phyloP scores from a whole-genome alignment of 345 rosid species.

The Lepidium aucheri region DNA sequence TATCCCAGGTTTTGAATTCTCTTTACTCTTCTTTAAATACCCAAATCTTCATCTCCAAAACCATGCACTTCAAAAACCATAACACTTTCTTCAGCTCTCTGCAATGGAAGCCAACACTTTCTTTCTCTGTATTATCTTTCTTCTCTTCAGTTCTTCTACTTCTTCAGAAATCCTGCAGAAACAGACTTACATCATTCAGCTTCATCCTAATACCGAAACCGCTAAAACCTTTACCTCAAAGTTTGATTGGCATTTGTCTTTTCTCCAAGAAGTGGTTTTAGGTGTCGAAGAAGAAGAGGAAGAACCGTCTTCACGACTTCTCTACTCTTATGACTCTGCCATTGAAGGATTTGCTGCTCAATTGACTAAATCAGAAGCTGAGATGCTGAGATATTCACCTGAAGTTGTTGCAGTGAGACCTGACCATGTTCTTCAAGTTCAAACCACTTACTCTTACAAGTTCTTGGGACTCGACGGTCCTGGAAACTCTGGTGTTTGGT shows the following conservation, averaged over 20 bases:
- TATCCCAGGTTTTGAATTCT: constrained; percentile 31
- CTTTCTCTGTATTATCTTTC: constrained; percentile 21
- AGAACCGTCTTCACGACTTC: constrained; percentile 58
- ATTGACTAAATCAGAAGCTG: constrained; percentile 47
- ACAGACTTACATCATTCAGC: constrained; percentile 78
- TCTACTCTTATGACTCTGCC: constrained; percentile 79
- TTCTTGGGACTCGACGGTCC: constrained; percentile 61
- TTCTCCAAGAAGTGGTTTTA: constrained; percentile 42
- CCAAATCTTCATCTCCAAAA: constrained; percentile 21
- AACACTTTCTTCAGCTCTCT: constrained; percentile 4
- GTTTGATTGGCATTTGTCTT: constrained; percentile 63
- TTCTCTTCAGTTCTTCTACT: constrained; percentile 26
- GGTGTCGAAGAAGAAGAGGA: constrained; percentile 19
- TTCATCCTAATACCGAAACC: constrained; percentile 49
- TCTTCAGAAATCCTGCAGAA: constrained; percentile 19
- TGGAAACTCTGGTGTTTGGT: constrained; percentile 46
- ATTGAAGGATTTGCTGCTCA: constrained; percentile 87
- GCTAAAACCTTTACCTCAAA: constrained; percentile 38
- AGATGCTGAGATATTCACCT: constrained; percentile 36
- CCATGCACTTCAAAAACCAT: constrained; percentile 34
- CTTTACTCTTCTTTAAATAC: constrained; percentile 54
- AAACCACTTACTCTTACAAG: constrained; percentile 80
- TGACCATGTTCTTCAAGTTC: constrained; percentile 56
- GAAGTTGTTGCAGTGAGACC: constrained; percentile 69
- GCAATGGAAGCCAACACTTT: constrained; percentile 32